A percentile compares a stretch with the other conserved stretches of the same genome.
These are phyloP conservation scores for Scedosporium boydii DNA, from an alignment of 2,329 filamentous ascomycete genomes.

Conservation along the genomic window DNA sequence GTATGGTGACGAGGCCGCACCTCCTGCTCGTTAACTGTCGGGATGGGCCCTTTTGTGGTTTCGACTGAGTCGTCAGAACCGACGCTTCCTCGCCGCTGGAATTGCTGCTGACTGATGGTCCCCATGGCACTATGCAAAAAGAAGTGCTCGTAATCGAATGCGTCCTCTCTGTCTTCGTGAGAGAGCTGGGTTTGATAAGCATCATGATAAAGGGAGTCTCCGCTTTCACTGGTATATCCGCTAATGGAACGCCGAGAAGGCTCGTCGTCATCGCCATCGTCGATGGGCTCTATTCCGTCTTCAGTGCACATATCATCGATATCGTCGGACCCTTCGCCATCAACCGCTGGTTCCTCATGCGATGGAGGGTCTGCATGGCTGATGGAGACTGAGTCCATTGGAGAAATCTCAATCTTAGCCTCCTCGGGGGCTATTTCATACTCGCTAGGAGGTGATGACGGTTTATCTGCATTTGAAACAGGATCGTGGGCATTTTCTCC, in stretches of 20 bases:
- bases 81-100: conserved; percentile 39
- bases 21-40: conserved; percentile 12
- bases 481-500: not conserved
- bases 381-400: not conserved
- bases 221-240: conserved; percentile 50
- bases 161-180: conserved; percentile 88
- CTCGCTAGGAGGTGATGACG: conserved; percentile 13
- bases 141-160: conserved; percentile 94
- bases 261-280: conserved; percentile 25
- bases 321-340: conserved; percentile 16
- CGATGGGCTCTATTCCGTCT: conserved; percentile 20
- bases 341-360: not conserved
- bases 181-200: conserved; percentile 52
- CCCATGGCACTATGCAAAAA: conserved; percentile 90
- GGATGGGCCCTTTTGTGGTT: conserved; percentile 44
- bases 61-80: conserved; percentile 53
- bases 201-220: conserved; percentile 55
- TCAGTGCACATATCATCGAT: conserved; percentile 30
- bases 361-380: not conserved
- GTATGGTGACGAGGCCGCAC: conserved; percentile 15
- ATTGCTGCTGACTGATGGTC: conserved; percentile 51
- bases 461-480: conserved; percentile 16
- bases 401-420: not conserved
- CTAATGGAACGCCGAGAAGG: conserved; percentile 19
- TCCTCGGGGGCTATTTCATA: conserved; percentile 18